Conservation (phyloP, 75 land plant species). For the Cupressus sempervirens region DNA sequence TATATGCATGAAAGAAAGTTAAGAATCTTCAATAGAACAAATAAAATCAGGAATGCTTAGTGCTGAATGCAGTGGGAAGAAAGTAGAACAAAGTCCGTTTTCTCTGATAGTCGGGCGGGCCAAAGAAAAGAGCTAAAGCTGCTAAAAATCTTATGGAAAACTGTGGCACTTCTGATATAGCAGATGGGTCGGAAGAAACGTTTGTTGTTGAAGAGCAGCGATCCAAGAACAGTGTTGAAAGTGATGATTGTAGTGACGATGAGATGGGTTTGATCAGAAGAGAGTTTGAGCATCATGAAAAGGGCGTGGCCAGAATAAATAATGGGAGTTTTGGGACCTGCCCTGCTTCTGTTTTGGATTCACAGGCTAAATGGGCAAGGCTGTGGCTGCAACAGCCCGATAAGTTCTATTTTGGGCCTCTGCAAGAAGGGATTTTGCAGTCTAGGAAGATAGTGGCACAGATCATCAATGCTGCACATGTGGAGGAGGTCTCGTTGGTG, state of each 20-base stretch:
- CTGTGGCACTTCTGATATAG: background rate
- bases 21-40: background rate
- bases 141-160: background rate
- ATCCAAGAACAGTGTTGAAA: background rate
- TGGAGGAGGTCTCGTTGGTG: slow-evolving; percentile 65
- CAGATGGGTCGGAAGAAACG: background rate
- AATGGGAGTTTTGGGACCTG: slow-evolving; percentile 97
- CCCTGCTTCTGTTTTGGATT: slow-evolving; percentile 61
- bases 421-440: slow-evolving; percentile 36
- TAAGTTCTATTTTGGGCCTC: slow-evolving; percentile 60
- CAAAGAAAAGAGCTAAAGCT: background rate
- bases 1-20: background rate
- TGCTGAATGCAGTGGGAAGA: background rate
- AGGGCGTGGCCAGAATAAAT: slow-evolving; percentile 65
- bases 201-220: background rate
- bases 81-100: background rate
- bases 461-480: slow-evolving; percentile 54
- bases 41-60: background rate
- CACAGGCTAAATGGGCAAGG: slow-evolving; percentile 51
- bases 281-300: slow-evolving; percentile 78
- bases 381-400: slow-evolving; percentile 85
- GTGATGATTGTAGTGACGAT: background rate
- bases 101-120: background rate
- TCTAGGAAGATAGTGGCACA: slow-evolving; percentile 42
- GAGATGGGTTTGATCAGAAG: slow-evolving; percentile 15